Evolutionary conservation across 2,329 filamentous ascomycete genomes (phyloP).

Genomic region (Calonectria hawksworthii): DNA sequence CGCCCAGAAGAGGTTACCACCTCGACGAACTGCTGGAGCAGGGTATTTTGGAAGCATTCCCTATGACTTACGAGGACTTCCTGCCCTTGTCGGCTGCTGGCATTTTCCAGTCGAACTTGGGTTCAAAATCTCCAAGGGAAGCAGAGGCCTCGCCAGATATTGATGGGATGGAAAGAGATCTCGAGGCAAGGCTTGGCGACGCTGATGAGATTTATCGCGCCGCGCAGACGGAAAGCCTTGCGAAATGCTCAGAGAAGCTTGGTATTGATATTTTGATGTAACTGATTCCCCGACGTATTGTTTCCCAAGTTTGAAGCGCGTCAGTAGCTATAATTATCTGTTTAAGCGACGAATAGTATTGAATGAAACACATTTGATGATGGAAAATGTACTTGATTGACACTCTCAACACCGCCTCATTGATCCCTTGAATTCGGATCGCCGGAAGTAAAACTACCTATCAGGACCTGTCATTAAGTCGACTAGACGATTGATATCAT

Average conservation of each 20-base stretch:
- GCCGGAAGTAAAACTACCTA: background rate
- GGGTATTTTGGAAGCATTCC: conserved; percentile 53
- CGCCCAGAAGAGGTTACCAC: background rate
- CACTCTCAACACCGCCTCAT: background rate
- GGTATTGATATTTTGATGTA: conserved; percentile 24
- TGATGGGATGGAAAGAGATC: conserved; percentile 28
- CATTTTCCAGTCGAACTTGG: conserved; percentile 62
- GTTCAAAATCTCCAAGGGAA: conserved; percentile 20
- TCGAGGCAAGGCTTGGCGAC: conserved; percentile 21
- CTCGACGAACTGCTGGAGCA: conserved; percentile 51
- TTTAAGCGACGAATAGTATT: background rate
- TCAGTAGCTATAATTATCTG: background rate
- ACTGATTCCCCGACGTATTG: background rate
- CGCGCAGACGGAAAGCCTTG: conserved; percentile 28
- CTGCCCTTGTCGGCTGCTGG: conserved; percentile 65
- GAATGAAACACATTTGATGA: background rate
- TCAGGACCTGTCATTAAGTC: too few species aligned
- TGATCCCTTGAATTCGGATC: background rate
- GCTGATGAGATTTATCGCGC: conserved; percentile 33
- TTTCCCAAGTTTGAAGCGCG: background rate
- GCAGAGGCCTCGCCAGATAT: conserved; percentile 20
- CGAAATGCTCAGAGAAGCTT: conserved; percentile 42
- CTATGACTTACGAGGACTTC: conserved; percentile 68
- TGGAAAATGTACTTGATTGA: background rate
- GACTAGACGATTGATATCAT: background rate